Evolutionary conservation across 179 eudicot genomes (phyloP).

Genomic region (Beta macrorhiza): DNA sequence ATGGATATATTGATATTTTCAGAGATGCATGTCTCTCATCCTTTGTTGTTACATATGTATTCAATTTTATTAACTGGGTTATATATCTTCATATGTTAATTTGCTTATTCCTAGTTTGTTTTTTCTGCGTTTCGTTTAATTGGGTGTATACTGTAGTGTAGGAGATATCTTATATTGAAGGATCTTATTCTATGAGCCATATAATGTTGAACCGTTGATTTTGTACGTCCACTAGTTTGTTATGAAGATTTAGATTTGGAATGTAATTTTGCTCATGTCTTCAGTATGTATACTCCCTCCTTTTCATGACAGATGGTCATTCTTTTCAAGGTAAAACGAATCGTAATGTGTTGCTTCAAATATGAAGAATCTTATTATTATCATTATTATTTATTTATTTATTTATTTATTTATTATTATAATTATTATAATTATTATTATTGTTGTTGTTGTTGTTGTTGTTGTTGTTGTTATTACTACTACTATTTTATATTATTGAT

Average conservation of each 20-base stretch:
- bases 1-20: neutral
- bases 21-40: neutral
- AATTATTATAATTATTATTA: too few species aligned
- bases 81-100: neutral
- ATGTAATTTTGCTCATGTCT: neutral
- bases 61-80: neutral
- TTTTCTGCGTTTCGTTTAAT: neutral
- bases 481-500: too few species aligned
- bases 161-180: neutral
- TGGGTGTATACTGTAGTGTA: neutral
- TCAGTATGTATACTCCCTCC: neutral
- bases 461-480: too few species aligned
- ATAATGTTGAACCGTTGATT: neutral
- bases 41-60: neutral
- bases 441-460: too few species aligned
- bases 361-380: neutral
- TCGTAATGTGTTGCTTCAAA: neutral
- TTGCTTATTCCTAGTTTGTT: neutral
- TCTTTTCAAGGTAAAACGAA: neutral
- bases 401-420: neutral
- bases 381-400: neutral
- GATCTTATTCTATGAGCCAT: neutral
- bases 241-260: neutral
- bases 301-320: neutral
- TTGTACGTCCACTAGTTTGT: neutral